Conservation (phyloP, 2,329 filamentous ascomycete species). For the Pochonia chlamydosporia region DNA sequence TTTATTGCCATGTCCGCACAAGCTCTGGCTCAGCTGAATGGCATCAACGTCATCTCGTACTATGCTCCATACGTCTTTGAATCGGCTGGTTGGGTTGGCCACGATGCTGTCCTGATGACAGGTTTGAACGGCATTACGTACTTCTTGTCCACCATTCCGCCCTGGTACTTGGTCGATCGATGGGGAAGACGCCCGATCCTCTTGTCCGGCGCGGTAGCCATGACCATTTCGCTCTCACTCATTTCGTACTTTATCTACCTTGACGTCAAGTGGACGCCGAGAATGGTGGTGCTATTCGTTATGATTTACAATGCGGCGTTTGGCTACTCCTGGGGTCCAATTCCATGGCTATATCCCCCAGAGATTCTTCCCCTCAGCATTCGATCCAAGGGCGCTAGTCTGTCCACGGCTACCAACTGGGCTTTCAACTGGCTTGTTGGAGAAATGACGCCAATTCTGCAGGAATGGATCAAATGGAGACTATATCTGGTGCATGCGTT, state of each 20-base stretch:
- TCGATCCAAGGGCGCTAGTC: constrained; percentile 89
- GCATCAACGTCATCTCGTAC: constrained; percentile 99
- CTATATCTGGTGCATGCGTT: constrained; percentile 94
- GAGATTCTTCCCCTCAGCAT: constrained; percentile 97
- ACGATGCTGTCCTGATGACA: constrained; percentile 91
- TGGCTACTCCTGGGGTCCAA: constrained; percentile 91
- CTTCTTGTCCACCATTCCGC: constrained; percentile 84
- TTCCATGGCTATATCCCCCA: constrained; percentile 97
- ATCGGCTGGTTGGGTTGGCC: constrained; percentile 90
- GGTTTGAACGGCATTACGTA: constrained; percentile 92
- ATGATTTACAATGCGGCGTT: constrained; percentile 99
- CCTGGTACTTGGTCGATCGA: constrained; percentile 93
- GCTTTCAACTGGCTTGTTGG: constrained; percentile 97
- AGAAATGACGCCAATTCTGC: constrained; percentile 87
- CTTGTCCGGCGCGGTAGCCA: constrained; percentile 80
- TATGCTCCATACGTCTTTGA: constrained; percentile 96
- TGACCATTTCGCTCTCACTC: constrained; percentile 79
- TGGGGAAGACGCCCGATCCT: constrained; percentile 88
- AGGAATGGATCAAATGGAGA: constrained; percentile 89
- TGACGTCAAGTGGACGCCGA: constrained; percentile 71
- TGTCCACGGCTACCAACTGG: constrained; percentile 97
- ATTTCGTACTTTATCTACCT: constrained; percentile 97
- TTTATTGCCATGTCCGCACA: constrained; percentile 99
- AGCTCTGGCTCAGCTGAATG: constrained; percentile 90
- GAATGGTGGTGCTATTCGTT: constrained; percentile 85